These are phyloP conservation scores for Maudiozyma humilis DNA, from an alignment of 1,139 yeast genomes.

Conservation along the genomic window DNA sequence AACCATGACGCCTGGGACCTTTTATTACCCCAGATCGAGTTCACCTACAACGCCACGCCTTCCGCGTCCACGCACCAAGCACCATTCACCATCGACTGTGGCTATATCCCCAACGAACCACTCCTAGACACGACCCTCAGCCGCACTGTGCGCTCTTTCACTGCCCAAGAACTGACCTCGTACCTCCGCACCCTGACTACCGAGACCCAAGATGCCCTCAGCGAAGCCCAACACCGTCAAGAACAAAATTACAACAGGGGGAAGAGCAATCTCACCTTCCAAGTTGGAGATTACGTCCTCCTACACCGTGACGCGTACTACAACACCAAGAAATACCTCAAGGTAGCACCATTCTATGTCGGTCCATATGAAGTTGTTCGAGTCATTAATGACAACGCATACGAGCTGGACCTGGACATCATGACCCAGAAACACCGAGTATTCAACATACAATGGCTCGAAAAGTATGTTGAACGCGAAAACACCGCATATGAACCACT, in stretches of 20 bases:
- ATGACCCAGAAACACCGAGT: too few species aligned
- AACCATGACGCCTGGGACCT: conserved; percentile 13
- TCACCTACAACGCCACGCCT: conserved; percentile 12
- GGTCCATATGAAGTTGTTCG: conserved; percentile 12
- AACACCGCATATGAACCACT: too few species aligned
- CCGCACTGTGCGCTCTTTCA: too few species aligned
- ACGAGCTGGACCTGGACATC: conserved; percentile 12
- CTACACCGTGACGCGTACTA: conserved; percentile 10
- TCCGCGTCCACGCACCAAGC: conserved; percentile 1
- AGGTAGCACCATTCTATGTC: conserved; percentile 10
- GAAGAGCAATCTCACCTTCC: too few species aligned
- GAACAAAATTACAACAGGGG: too few species aligned
- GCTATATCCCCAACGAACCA: conserved; percentile 12
- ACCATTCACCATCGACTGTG: conserved; percentile 13
- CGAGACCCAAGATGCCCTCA: too few species aligned
- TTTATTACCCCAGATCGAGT: conserved; percentile 14
- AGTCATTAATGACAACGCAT: conserved; percentile 8
- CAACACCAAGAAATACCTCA: conserved; percentile 8
- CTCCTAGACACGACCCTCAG: too few species aligned
- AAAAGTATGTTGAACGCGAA: too few species aligned
- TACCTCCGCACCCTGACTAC: too few species aligned
- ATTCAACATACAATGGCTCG: too few species aligned
- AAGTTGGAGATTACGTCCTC: conserved; percentile 10
- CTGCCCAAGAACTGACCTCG: too few species aligned
- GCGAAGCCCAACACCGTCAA: too few species aligned